A percentile compares a stretch with the other conserved stretches of the same genome.
Conservation (phyloP, 179 eudicot genomes). For the Heliamphora pulchella region DNA sequence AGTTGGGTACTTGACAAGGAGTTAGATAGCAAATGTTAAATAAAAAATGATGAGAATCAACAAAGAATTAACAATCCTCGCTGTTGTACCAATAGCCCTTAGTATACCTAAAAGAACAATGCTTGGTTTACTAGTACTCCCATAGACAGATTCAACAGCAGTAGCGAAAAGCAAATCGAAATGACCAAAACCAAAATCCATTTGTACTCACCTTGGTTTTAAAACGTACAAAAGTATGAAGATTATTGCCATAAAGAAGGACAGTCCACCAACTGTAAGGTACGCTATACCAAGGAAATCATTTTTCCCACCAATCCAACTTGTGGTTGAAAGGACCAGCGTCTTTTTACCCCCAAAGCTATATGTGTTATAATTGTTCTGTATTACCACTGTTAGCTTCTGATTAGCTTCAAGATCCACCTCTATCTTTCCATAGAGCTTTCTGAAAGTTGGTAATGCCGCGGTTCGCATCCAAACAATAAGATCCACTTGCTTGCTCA, state of each 20-base stretch:
- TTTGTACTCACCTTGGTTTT: conserved; percentile 56
- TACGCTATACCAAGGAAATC: conserved; percentile 69
- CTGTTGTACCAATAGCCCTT: neutral
- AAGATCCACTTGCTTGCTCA: conserved; percentile 78
- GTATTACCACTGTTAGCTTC: conserved; percentile 40
- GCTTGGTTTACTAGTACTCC: neutral
- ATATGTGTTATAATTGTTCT: conserved; percentile 67
- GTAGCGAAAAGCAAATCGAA: neutral
- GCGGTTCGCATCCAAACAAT: conserved; percentile 95
- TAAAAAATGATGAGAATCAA: neutral
- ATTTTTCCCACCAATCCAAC: conserved; percentile 86
- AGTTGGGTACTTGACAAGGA: neutral
- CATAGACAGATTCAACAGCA: neutral
- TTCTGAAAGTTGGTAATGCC: conserved; percentile 80
- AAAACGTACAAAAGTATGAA: conserved; percentile 51
- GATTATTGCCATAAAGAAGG: conserved; percentile 50
- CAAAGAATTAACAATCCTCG: neutral
- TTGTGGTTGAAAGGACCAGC: conserved; percentile 75
- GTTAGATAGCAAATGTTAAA: neutral
- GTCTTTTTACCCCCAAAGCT: conserved; percentile 65
- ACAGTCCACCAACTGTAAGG: conserved; percentile 61
- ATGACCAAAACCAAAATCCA: neutral
- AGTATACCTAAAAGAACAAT: neutral
- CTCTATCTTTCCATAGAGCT: conserved; percentile 72
- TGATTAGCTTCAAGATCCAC: conserved; percentile 49